Evolutionary conservation across 2,329 filamentous ascomycete genomes (phyloP), one percentile per base, ranked within the genome.

Genomic region (Colletotrichum kahawae): DNA sequence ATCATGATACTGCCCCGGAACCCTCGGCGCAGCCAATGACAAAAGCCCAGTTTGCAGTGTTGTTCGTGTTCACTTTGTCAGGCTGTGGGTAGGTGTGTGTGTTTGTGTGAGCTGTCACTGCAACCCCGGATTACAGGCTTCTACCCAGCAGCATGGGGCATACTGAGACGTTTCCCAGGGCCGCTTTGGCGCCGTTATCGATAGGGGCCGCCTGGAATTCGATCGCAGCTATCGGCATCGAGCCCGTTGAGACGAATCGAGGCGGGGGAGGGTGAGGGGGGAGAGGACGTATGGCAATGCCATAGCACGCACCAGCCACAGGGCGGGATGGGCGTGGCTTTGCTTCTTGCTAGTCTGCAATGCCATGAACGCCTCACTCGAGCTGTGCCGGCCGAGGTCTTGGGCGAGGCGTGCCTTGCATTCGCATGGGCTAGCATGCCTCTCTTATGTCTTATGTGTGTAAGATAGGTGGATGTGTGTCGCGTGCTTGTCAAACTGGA

Each of bases 291-390:
- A 31, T 67, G 60, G 33, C 66, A 36, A 68, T 68, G 66, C 66
- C n/a, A 43, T 59, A 56, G 29, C 31, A 29, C 54, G 69, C 69
- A 75, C 63, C 63, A 75, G 73, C 73, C 73, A 75, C 69, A 75
- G 63, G 56, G 43, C 63, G 67, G 56, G 64, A 72, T 59, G 63
- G 13, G 63, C 63, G n/a, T 64, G 60, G 60, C 60, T 38, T 43
- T 63, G 57, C 29, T 27, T 29, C 62, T 10, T 21, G n/a, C 54
- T 31, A 14, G 21, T 31, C 38, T 36, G 33, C 56, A 72, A 75
- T 75, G 72, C 72, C 72, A 75, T 75, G 54, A 72, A 72, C 69
- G 68, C 72, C 69, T 75, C 62, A 48, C 56, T 72, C 56, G n/a
- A 62, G 38, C 31, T 56, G 38, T 51, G 10, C 29, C 24, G 4